Evolutionary conservation across 2,329 filamentous ascomycete genomes (phyloP).

Genomic region (Diplodia intermedia): DNA sequence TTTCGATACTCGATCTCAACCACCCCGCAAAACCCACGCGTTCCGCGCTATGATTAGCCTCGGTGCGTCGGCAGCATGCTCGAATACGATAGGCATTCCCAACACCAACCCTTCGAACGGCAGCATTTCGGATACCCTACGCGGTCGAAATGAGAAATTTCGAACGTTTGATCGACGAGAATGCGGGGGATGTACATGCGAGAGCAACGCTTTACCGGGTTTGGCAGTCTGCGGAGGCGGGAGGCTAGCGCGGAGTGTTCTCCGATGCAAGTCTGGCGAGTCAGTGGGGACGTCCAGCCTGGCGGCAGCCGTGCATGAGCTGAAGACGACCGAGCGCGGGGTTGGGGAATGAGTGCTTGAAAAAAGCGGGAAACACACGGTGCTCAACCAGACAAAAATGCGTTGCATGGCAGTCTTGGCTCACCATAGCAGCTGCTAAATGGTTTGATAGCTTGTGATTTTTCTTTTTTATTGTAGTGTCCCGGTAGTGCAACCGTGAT

Average conservation of each 20-base stretch:
- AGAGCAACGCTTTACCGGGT: neutral
- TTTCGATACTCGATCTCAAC: neutral
- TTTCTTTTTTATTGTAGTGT: neutral
- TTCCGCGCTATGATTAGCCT: neutral
- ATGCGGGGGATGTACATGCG: constrained; percentile 17
- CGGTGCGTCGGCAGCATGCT: neutral
- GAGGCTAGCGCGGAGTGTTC: constrained; percentile 10
- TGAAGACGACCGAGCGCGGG: neutral
- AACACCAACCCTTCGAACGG: neutral
- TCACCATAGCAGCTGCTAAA: neutral
- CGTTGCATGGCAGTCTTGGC: neutral
- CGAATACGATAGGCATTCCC: neutral
- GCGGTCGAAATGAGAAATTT: neutral
- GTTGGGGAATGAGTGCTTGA: neutral
- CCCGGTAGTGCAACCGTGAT: neutral
- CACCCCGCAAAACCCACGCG: neutral
- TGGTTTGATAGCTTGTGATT: neutral
- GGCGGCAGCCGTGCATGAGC: neutral
- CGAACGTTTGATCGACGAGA: constrained; percentile 10
- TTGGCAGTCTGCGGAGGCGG: neutral
- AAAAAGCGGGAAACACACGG: neutral
- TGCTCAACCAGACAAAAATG: neutral
- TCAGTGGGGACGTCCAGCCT: constrained; percentile 1
- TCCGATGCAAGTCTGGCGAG: constrained; percentile 15
- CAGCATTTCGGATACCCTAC: neutral